Percentiles rank a stretch among this genome's conserved stretches.
Evolutionary conservation across 1,139 yeast genomes (phyloP).

Genomic region (Scheffersomyces quercinus): DNA sequence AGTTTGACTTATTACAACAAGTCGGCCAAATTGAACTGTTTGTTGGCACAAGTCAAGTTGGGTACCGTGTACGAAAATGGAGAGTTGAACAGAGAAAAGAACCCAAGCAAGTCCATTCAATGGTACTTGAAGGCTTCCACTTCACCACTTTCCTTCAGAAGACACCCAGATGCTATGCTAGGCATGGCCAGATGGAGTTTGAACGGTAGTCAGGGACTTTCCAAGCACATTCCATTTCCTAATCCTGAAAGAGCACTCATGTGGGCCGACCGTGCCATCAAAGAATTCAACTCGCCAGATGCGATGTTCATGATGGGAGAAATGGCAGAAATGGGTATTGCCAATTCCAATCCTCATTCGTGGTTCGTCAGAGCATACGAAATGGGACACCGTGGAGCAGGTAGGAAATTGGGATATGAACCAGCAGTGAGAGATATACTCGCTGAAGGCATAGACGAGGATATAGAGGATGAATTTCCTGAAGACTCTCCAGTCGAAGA

Average conservation of each 20-base stretch:
- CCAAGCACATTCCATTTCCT: slow-evolving; percentile 56
- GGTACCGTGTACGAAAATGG: slow-evolving; percentile 91
- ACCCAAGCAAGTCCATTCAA: slow-evolving; percentile 75
- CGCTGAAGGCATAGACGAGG: too few relatives aligned
- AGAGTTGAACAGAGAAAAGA: slow-evolving; percentile 62
- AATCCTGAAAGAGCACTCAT: slow-evolving; percentile 77
- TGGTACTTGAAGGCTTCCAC: slow-evolving; percentile 87
- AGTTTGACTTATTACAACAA: slow-evolving; percentile 71
- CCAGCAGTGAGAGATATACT: too few relatives aligned
- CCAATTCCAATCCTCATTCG: slow-evolving; percentile 11
- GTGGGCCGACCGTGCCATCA: slow-evolving; percentile 89
- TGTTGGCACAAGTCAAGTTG: slow-evolving; percentile 81
- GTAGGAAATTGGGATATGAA: slow-evolving; percentile 13
- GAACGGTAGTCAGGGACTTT: slow-evolving; percentile 68
- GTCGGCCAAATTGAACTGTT: slow-evolving; percentile 75
- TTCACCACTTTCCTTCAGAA: slow-evolving; percentile 48
- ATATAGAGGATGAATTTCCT: too few relatives aligned
- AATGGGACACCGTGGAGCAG: slow-evolving; percentile 15
- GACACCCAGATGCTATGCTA: slow-evolving; percentile 85
- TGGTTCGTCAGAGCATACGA: slow-evolving; percentile 17
- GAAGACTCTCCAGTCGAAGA: too few relatives aligned
- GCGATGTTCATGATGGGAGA: slow-evolving; percentile 86
- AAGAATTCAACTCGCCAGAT: slow-evolving; percentile 68
- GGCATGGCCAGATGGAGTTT: slow-evolving; percentile 93
- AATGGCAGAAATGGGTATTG: slow-evolving; percentile 78